Conservation (phyloP, 768 basidiomycete species). For the Coprinopsis sp. region DNA sequence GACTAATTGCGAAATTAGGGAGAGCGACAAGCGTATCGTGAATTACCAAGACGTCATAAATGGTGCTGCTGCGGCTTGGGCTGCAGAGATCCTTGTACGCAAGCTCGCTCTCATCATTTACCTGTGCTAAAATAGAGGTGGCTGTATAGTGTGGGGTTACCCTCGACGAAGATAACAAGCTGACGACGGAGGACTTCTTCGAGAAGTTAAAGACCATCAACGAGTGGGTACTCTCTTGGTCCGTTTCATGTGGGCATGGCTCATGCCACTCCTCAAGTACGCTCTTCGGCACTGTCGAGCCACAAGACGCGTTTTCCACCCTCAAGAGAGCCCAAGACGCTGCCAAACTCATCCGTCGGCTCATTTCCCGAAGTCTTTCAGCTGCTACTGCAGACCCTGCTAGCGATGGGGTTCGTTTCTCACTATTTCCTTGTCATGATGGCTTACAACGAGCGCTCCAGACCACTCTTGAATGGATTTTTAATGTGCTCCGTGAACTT, state of each 20-base stretch:
- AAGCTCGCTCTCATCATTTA: background rate
- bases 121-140: background rate
- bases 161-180: background rate
- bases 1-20: background rate
- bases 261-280: background rate
- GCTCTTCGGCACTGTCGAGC: background rate
- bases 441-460: background rate
- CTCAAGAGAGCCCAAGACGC: background rate
- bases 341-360: background rate
- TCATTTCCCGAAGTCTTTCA: background rate
- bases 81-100: background rate
- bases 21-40: background rate
- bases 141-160: background rate
- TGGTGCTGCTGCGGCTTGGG: background rate
- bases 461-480: background rate
- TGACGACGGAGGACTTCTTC: background rate
- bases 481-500: background rate
- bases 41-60: constrained; percentile 1
- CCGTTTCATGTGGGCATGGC: background rate
- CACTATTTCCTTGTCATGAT: background rate
- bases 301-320: background rate
- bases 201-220: background rate
- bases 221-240: background rate
- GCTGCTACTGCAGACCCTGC: background rate
- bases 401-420: background rate